Evolutionary conservation across 306 rosid genomes (phyloP), one percentile per base, ranked within the genome.

Genomic region (Trifolium subterraneum): DNA sequence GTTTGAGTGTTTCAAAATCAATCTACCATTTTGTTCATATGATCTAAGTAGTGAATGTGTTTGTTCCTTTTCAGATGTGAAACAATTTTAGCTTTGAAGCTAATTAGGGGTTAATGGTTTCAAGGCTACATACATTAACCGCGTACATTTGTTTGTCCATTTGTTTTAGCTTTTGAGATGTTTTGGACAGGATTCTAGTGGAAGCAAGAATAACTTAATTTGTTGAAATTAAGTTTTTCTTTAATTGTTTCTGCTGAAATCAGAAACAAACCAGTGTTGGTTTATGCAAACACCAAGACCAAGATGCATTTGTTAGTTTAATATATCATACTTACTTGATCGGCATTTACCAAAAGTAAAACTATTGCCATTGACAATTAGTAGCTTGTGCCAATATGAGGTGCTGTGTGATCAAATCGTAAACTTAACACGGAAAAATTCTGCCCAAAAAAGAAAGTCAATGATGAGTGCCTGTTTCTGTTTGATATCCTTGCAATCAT

Each of bases 401-500:
- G 59, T n/a, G n/a, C n/a, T n/a, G n/a, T 59, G 35, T 63, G 45
- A 42, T 63, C 29, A 25, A 25, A 44, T 71, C 50, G 50, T 16
- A 59, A 36, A 71, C 27, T 59, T 18, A 65, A 33, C 4, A 58
- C 5, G 14, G 10, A 9, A 20, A 41, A 20, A 51, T 25, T 51
- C 12, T 51, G 44, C 51, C 29, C 55, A 4, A 38, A 71, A 71
- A 56, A 68, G 64, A 45, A 65, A 8, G 60, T 38, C 10, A 6
- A 9, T 39, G 61, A 59, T 58, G 5, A 15, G 38, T 5, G n/a
- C 16, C 5, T 31, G 44, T 62, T 68, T 33, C 60, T 75, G 52
- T 69, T 77, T 19, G 45, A 62, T 29, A 63, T 36, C 54, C 9
- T 69, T 56, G 55, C 71, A 73, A 80, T 20, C 56, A 51, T 69